phyloP scores from a whole-genome alignment of 2,329 filamentous ascomycete genomes.

The Aschersonia sp. region DNA sequence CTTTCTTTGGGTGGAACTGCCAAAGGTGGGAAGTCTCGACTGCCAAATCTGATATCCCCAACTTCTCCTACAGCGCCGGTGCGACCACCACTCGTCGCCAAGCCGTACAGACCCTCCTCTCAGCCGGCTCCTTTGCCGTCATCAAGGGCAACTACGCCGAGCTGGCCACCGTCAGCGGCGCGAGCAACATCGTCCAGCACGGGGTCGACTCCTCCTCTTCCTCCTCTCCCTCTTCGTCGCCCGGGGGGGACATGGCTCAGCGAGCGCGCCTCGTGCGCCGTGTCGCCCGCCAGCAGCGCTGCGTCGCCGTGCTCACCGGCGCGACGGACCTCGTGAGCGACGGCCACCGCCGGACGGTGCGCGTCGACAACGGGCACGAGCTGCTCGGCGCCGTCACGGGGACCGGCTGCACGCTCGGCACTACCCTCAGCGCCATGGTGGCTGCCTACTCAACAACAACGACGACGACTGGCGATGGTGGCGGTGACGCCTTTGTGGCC shows the following conservation, averaged over 20 bases:
- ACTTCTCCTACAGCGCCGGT: constrained; percentile 39
- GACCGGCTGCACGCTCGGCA: constrained; percentile 75
- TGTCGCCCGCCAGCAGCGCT: constrained; percentile 53
- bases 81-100: constrained; percentile 61
- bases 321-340: constrained; percentile 64
- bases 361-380: constrained; percentile 63
- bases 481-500: constrained; percentile 53
- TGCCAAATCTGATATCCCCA: background rate
- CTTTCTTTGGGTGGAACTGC: too few relatives aligned
- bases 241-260: constrained; percentile 14
- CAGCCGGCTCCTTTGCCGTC: constrained; percentile 63
- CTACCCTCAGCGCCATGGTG: constrained; percentile 61
- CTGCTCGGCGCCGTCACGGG: constrained; percentile 59
- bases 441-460: constrained; percentile 31
- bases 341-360: constrained; percentile 44
- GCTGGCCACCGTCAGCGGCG: constrained; percentile 57
- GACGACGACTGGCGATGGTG: background rate
- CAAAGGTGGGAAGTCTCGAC: too few relatives aligned
- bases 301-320: constrained; percentile 75
- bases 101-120: constrained; percentile 57
- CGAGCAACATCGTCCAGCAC: constrained; percentile 38
- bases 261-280: constrained; percentile 48
- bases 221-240: constrained; percentile 34
- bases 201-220: constrained; percentile 72
- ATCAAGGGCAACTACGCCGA: constrained; percentile 94